These are phyloP conservation scores for Carex littledalei DNA, from an alignment of 176 grass and related monocot genomes.

Conservation along the genomic window DNA sequence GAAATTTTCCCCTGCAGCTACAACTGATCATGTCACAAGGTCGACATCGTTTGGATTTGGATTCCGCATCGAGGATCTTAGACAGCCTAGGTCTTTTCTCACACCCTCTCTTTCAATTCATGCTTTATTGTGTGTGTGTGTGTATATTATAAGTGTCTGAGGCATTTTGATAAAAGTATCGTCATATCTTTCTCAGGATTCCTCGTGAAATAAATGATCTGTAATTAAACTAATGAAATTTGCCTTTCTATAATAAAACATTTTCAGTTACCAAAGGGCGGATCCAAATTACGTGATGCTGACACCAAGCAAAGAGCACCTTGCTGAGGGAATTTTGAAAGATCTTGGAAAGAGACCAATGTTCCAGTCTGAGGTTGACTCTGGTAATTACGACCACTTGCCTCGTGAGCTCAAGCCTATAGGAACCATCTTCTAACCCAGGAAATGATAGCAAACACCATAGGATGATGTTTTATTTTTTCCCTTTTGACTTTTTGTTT, in stretches of 20 bases:
- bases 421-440: slow-evolving; percentile 50
- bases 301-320: slow-evolving; percentile 85
- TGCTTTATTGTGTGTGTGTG: not conserved
- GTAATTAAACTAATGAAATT: not conserved
- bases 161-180: not conserved
- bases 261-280: slow-evolving; percentile 66
- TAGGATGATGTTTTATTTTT: not conserved
- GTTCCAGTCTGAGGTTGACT: slow-evolving; percentile 69
- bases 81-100: slow-evolving; percentile 57
- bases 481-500: not conserved
- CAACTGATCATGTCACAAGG: slow-evolving; percentile 58
- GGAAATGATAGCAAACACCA: not conserved
- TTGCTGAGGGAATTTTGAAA: slow-evolving; percentile 47
- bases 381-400: slow-evolving; percentile 75
- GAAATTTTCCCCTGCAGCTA: slow-evolving; percentile 37
- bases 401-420: slow-evolving; percentile 72
- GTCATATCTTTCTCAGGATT: not conserved
- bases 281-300: slow-evolving; percentile 96
- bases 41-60: slow-evolving; percentile 74
- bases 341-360: slow-evolving; percentile 61
- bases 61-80: slow-evolving; percentile 83
- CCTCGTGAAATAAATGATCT: not conserved
- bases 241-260: not conserved
- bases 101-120: not conserved
- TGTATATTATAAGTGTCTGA: not conserved